Evolutionary conservation across 208 protist species (phyloP).

Genomic region (Jaenimonas drosophilae): DNA sequence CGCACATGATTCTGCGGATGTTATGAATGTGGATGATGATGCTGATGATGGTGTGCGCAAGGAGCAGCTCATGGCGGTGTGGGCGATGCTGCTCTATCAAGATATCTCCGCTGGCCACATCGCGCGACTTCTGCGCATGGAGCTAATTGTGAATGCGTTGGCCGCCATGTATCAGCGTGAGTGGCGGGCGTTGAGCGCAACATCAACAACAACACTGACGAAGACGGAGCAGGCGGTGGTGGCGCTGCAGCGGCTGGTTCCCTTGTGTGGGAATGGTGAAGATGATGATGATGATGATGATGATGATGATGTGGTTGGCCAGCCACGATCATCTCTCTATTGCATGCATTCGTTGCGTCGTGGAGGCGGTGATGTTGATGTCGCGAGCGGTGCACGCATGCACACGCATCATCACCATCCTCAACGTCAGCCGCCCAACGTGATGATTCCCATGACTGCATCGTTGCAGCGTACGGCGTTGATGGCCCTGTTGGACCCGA

Average conservation of each 20-base stretch:
- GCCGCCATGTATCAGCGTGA: constrained; percentile 13
- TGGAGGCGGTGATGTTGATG: constrained; percentile 18
- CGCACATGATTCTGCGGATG: too few species aligned
- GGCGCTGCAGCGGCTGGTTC: neutral
- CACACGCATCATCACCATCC: too few species aligned
- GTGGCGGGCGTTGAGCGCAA: neutral
- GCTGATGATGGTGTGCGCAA: too few species aligned
- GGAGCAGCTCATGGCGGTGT: too few species aligned
- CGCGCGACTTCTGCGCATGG: constrained; percentile 30
- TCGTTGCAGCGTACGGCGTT: constrained; percentile 33
- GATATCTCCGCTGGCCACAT: constrained; percentile 28
- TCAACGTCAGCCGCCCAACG: too few species aligned
- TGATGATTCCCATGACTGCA: constrained; percentile 9
- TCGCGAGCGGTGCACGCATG: too few species aligned
- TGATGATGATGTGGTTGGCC: too few species aligned
- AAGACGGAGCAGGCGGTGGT: neutral
- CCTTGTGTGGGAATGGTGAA: constrained; percentile 2
- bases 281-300: too few species aligned
- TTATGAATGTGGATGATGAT: too few species aligned
- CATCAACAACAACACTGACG: too few species aligned
- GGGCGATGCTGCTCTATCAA: constrained; percentile 52
- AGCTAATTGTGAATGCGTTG: constrained; percentile 19
- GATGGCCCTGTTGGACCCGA: constrained; percentile 22
- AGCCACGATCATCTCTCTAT: too few species aligned
- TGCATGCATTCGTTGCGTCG: too few species aligned